A percentile compares a stretch with the other conserved stretches of the same genome.
These are phyloP conservation scores for Fusarium sp. DNA, from an alignment of 2,329 filamentous ascomycete species.

Conservation along the genomic window DNA sequence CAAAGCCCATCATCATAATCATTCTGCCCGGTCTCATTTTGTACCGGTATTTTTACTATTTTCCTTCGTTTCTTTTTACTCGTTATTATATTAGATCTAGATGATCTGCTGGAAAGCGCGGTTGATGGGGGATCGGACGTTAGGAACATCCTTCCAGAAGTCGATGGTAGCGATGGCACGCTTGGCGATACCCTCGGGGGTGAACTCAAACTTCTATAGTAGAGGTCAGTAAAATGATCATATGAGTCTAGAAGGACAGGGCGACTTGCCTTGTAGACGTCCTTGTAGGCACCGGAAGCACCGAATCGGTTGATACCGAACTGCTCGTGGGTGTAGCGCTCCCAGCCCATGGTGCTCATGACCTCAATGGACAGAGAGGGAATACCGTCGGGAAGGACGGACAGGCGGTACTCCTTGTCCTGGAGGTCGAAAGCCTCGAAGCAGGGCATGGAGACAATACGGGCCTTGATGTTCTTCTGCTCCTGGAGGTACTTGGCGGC, in stretches of 20 bases:
- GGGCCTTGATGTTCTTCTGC: slow-evolving; percentile 86
- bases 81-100: slow-evolving; percentile 62
- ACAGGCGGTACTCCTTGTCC: slow-evolving; percentile 93
- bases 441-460: slow-evolving; percentile 96
- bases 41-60: slow-evolving; percentile 27
- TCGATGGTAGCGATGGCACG: slow-evolving; percentile 90
- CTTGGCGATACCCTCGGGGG: slow-evolving; percentile 95
- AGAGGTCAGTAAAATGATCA: slow-evolving; percentile 53
- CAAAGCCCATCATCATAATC: slow-evolving; percentile 46
- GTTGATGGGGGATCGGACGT: slow-evolving; percentile 95
- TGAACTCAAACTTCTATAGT: slow-evolving; percentile 97
- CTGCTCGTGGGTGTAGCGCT: slow-evolving; percentile 99
- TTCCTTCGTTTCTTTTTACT: slow-evolving; percentile 34
- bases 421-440: slow-evolving; percentile 97
- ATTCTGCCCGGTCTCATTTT: slow-evolving; percentile 33
- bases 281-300: slow-evolving; percentile 96
- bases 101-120: slow-evolving; percentile 97
- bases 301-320: slow-evolving; percentile 99
- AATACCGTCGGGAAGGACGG: slow-evolving; percentile 92
- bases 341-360: slow-evolving; percentile 98
- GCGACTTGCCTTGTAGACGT: slow-evolving; percentile 88
- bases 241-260: neutral
- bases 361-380: slow-evolving; percentile 94
- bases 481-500: slow-evolving; percentile 91
- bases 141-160: slow-evolving; percentile 95